Conservation (phyloP, 495 filamentous ascomycete genomes). For the Penicillium turbatum region DNA sequence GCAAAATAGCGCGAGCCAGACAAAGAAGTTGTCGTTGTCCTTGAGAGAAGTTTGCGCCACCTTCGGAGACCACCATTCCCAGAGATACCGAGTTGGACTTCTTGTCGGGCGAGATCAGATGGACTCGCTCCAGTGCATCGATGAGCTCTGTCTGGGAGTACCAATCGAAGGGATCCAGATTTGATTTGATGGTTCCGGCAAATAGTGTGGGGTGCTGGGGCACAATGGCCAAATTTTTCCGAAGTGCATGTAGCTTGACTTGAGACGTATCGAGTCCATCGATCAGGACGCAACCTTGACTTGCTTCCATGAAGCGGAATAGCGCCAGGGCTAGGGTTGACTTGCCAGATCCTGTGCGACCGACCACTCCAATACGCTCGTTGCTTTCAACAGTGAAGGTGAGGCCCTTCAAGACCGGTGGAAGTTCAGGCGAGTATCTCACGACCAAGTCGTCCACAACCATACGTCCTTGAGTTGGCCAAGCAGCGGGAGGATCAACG, state of each 20-base stretch:
- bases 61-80: slow-evolving; percentile 93
- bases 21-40: slow-evolving; percentile 96
- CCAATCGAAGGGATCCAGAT: slow-evolving; percentile 94
- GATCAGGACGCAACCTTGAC: slow-evolving; percentile 75
- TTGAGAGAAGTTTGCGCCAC: slow-evolving; percentile 93
- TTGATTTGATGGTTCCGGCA: slow-evolving; percentile 81
- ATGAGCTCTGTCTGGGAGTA: no score
- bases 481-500: slow-evolving; percentile 23
- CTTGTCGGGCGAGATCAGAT: no score
- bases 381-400: slow-evolving; percentile 75
- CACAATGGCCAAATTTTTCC: slow-evolving; percentile 87
- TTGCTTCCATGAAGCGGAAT: slow-evolving; percentile 85
- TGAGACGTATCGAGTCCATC: slow-evolving; percentile 83
- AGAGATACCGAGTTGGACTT: no score
- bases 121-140: no score
- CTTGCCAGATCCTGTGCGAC: slow-evolving; percentile 91
- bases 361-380: slow-evolving; percentile 89
- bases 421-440: slow-evolving; percentile 80
- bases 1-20: slow-evolving; percentile 80
- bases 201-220: slow-evolving; percentile 96
- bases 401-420: slow-evolving; percentile 76
- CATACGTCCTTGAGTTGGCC: slow-evolving; percentile 85
- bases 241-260: slow-evolving; percentile 78
- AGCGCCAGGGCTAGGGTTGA: slow-evolving; percentile 89
- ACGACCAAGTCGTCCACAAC: slow-evolving; percentile 80